Base-by-base conservation (phyloP, 1,284 basidiomycete genomes). In the Malassezia sp. region DNA sequence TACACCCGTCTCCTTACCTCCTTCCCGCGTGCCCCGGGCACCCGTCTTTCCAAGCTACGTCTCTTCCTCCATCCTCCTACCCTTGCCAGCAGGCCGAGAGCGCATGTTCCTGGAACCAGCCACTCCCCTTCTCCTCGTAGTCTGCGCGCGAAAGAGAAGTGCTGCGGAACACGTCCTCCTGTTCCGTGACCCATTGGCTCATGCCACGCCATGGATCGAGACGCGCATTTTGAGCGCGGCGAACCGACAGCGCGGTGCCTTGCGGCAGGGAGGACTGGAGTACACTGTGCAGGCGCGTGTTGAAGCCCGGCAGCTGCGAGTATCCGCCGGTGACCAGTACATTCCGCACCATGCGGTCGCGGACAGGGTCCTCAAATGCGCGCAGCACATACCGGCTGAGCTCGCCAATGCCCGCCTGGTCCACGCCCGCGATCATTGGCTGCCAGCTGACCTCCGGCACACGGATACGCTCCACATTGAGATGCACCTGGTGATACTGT, bases 391-490 rank as follows among this genome's bases (percentile, higher is more conserved):
- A 85, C 57, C 86, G 84, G 18, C 89, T 74, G 1, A 95, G 80
- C 71, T 99, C 93, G 11, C 83, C 85, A 3, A 99, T 70, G 0
- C 93, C 93, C 0, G 93, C 91, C 17, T 84, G 86, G 71, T 97
- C 93, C 18, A 95, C 77, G 0, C 93, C 93, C 2, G 89, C 90
- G 78, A 95, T 89, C 11, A 76, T 75, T 0, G 93, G 91, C 44
- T 87, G 83, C 75, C 91, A 96, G 75, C 84, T 87, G 0, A 88
- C 80, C 71, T 97, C 93, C 49, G 86, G 87, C 2, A 86, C 88
- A 15, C 91, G 77, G 75, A 87, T 87, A 28, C 89, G 75, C 73
- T 97, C 93, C n/a, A 87, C 80, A 63, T 84, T 95, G 36, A 97
- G 74, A 61, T 96, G 90, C 37, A 96, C 79, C 51, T 87, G 81